Evolutionary conservation across 768 basidiomycete genomes (phyloP).

Genomic region (Leccinum disarticulatum): DNA sequence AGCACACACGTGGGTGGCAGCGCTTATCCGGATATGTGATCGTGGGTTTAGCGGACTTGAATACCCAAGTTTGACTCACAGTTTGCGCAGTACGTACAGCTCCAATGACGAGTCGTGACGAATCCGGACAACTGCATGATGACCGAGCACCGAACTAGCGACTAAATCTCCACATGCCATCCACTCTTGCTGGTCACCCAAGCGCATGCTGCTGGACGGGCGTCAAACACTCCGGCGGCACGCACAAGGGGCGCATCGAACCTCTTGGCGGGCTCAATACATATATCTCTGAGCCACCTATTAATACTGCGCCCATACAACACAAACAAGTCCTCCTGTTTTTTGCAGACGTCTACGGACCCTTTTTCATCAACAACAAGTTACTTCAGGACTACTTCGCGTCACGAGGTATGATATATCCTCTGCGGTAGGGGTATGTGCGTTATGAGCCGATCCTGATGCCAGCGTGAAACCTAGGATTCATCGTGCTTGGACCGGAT

Average conservation of each 20-base stretch:
- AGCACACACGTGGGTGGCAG: too few relatives aligned
- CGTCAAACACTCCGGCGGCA: conserved; percentile 53
- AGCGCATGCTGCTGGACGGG: conserved; percentile 51
- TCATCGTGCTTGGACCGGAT: conserved; percentile 56
- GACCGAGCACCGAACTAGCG: not conserved
- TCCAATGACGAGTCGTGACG: not conserved
- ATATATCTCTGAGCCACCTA: conserved; percentile 52
- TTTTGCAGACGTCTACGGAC: conserved; percentile 57
- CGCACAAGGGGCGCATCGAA: conserved; percentile 43
- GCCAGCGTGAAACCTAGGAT: conserved; percentile 38
- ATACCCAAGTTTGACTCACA: too few relatives aligned
- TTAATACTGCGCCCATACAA: conserved; percentile 2
- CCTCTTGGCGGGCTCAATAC: conserved; percentile 49
- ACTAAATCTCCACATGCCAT: not conserved
- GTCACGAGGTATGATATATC: conserved; percentile 43
- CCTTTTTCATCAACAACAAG: conserved; percentile 54
- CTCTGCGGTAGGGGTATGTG: not conserved
- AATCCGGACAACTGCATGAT: not conserved
- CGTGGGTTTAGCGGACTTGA: not conserved
- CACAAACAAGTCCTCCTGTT: conserved; percentile 51
- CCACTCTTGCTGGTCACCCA: conserved; percentile 38
- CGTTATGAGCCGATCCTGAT: not conserved
- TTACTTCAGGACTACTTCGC: conserved; percentile 65
- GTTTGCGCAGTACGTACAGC: not conserved
- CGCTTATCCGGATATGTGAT: too few relatives aligned